These are phyloP conservation scores for Vigna unguiculata DNA, from an alignment of 306 rosid genomes.

Conservation along the genomic window DNA sequence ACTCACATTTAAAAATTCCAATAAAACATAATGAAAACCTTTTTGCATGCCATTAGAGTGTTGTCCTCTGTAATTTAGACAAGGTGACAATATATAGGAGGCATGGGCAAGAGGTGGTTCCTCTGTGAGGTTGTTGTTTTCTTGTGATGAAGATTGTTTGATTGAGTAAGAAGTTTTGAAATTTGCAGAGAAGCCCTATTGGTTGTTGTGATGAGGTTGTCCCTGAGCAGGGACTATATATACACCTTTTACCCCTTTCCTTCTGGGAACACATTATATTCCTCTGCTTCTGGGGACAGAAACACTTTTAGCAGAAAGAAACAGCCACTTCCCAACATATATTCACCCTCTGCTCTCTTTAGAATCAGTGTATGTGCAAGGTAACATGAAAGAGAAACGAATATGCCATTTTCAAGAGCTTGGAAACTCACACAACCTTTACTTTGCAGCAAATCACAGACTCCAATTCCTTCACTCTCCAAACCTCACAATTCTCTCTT, in stretches of 20 bases:
- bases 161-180: not conserved
- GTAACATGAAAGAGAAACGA: constrained; percentile 41
- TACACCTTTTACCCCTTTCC: constrained; percentile 10
- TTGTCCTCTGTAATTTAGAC: too few relatives aligned
- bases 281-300: constrained; percentile 45
- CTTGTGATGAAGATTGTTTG: not conserved
- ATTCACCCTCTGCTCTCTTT: constrained; percentile 49
- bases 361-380: constrained; percentile 56
- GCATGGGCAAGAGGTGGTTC: not conserved
- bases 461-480: constrained; percentile 39
- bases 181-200: not conserved
- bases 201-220: not conserved
- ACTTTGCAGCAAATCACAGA: constrained; percentile 54
- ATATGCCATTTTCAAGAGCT: constrained; percentile 56
- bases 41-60: too few relatives aligned
- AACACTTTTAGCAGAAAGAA: constrained; percentile 27
- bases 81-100: not conserved
- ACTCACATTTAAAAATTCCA: too few relatives aligned
- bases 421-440: constrained; percentile 63
- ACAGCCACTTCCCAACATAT: constrained; percentile 51
- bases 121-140: not conserved
- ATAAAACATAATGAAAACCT: too few relatives aligned
- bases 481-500: constrained; percentile 37
- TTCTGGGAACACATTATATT: constrained; percentile 32
- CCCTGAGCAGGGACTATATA: not conserved